phyloP scores from a whole-genome alignment of 192 early-diverging fungal species.

The Coemansia sp. region DNA sequence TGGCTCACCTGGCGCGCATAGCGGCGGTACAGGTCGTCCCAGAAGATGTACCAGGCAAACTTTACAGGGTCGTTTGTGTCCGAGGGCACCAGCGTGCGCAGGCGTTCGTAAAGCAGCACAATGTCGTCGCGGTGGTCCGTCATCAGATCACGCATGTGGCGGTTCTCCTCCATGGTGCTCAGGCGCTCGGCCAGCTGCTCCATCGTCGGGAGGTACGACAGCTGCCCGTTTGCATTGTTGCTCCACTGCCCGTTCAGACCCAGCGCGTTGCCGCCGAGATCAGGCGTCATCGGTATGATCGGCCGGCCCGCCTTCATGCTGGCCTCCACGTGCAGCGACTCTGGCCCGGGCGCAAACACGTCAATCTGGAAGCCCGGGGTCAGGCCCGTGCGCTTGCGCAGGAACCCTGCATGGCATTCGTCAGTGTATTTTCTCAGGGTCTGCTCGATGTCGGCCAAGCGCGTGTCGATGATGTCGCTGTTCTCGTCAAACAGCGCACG shows the following conservation, averaged over 20 bases:
- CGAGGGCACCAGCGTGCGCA: conserved; percentile 45
- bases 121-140: conserved; percentile 42
- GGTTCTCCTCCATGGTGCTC: conserved; percentile 41
- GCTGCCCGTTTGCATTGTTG: conserved; percentile 34
- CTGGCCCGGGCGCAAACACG: conserved; percentile 52
- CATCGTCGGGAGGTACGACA: conserved; percentile 44
- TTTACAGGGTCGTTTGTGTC: conserved; percentile 44
- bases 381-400: conserved; percentile 52
- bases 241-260: conserved; percentile 33
- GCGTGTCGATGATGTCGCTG: conserved; percentile 49
- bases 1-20: conserved; percentile 47
- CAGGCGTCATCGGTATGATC: conserved; percentile 12
- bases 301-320: neutral
- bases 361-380: conserved; percentile 50
- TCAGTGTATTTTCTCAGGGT: conserved; percentile 48
- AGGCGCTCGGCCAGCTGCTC: conserved; percentile 42
- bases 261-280: conserved; percentile 2
- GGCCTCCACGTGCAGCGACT: conserved; percentile 35
- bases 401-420: conserved; percentile 51
- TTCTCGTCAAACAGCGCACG: conserved; percentile 58
- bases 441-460: conserved; percentile 32
- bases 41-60: conserved; percentile 66
- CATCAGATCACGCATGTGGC: conserved; percentile 36
- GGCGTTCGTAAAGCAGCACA: conserved; percentile 41
- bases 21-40: conserved; percentile 66